phyloP scores from a whole-genome alignment of 257 asterid species.

The Solanum okadae region DNA sequence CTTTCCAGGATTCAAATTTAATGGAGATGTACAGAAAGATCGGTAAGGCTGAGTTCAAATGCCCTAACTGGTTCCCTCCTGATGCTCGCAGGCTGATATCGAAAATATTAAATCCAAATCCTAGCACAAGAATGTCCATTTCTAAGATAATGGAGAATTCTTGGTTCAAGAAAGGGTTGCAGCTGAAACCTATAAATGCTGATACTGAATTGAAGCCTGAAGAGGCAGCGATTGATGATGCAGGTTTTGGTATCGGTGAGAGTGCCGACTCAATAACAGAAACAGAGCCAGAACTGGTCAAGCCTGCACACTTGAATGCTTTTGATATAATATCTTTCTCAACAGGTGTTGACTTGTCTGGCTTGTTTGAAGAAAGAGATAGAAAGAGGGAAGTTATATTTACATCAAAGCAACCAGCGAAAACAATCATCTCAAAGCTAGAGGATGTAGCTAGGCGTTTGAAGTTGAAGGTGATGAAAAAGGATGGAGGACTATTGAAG shows the following conservation, averaged over 20 bases:
- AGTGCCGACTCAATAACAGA: neutral
- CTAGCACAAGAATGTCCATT: conserved; percentile 48
- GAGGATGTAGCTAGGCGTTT: conserved; percentile 52
- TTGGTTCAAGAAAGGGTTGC: conserved; percentile 50
- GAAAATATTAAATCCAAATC: conserved; percentile 62
- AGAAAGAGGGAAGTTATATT: conserved; percentile 41
- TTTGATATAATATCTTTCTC: conserved; percentile 77
- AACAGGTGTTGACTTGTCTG: conserved; percentile 68
- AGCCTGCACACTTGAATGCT: conserved; percentile 49
- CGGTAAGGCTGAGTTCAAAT: conserved; percentile 53
- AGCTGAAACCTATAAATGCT: neutral
- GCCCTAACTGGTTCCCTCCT: conserved; percentile 52
- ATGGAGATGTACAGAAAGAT: conserved; percentile 79
- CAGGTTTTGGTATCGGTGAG: conserved; percentile 1
- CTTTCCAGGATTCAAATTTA: conserved; percentile 51
- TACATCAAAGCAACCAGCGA: conserved; percentile 45
- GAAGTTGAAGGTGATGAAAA: conserved; percentile 52
- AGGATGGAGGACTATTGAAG: conserved; percentile 48
- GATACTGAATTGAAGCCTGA: neutral
- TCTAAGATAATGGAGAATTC: conserved; percentile 57
- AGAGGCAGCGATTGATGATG: neutral
- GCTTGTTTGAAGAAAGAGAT: conserved; percentile 45
- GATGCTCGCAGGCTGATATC: conserved; percentile 54
- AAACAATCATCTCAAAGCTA: conserved; percentile 46
- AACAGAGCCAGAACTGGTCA: conserved; percentile 21